Base-by-base conservation (phyloP, 1,139 yeast species). In the Ogataea hybrid region DNA sequence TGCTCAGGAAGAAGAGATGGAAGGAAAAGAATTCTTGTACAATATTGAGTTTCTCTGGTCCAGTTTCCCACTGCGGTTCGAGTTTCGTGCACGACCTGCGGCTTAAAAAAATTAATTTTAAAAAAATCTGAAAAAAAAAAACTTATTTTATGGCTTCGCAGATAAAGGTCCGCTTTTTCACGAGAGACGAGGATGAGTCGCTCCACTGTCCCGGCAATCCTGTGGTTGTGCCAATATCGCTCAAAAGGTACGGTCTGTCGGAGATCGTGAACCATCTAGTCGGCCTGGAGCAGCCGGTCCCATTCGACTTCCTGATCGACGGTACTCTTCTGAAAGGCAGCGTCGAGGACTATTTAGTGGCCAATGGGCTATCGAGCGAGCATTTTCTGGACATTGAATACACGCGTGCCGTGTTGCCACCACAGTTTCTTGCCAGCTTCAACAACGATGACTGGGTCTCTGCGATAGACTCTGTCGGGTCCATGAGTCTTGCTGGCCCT, bases 391-490 rank as follows among this genome's bases (percentile, higher is more conserved):
- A 81, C 27, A 69, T 92, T 43, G 98, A 92, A 61, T 92, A 92
- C 66, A 88, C 96, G 14, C 75, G 96, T 53, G 90, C 96, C 1
- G 86, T 90, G 33, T 74, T 90, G 45, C 98, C 98, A 16, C 99
- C 99, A 11, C 81, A 92, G 30, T 90, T 80, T 59, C 71, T 89
- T 51, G 89, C 95, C 9, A 83, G 96, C 37, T 92, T 83, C 65
- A 79, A 83, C 56, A 90, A 90, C 59, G 96, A 90, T 51, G 99
- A 92, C 65, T 92, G 99, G 99, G 80, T 94, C 25, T 85, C 96
- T 8, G 76, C 95, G 1, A 74, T 90, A 34, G 79, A 80, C 57
- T 65, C 81, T 25, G 64, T 69, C 48, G 56, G 52, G 16, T 58
- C 68, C 7, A 52, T 53, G 44, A 59, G 67, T 17, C 41, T 53